Evolutionary conservation across 345 rosid genomes (phyloP).

Genomic region (Salix brachista): DNA sequence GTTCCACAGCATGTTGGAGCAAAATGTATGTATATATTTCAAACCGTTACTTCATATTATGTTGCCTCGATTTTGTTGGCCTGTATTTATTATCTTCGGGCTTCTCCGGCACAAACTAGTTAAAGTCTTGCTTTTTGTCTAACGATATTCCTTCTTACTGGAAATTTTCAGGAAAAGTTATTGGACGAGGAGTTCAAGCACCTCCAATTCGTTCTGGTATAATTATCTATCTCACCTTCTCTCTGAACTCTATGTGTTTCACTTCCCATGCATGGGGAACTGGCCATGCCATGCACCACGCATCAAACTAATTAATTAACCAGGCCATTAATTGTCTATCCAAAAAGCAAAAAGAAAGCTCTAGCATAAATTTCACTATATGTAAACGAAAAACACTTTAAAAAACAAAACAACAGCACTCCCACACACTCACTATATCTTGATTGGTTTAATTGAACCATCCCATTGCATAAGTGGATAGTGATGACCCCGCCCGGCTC

Average conservation of each 20-base stretch:
- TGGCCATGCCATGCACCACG: not conserved
- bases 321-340: not conserved
- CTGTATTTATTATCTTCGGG: not conserved
- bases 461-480: not conserved
- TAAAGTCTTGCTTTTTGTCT: not conserved
- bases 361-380: not conserved
- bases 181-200: slow-evolving; percentile 19
- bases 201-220: slow-evolving; percentile 23
- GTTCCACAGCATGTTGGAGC: slow-evolving; percentile 13
- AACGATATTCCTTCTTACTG: not conserved
- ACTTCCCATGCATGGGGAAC: not conserved
- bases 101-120: not conserved
- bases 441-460: not conserved
- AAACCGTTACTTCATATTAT: not conserved
- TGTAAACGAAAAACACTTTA: too few relatives aligned
- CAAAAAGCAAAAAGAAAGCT: not conserved
- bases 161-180: slow-evolving; percentile 9
- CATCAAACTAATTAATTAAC: not conserved
- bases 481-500: not conserved
- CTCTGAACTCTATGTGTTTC: not conserved
- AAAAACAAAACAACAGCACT: too few relatives aligned
- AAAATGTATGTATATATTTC: slow-evolving; percentile 11
- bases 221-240: not conserved
- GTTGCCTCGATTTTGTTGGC: not conserved
- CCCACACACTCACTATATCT: too few relatives aligned